phyloP scores from a whole-genome alignment of 305 asterid genomes.

The Fraxinus nigra region DNA sequence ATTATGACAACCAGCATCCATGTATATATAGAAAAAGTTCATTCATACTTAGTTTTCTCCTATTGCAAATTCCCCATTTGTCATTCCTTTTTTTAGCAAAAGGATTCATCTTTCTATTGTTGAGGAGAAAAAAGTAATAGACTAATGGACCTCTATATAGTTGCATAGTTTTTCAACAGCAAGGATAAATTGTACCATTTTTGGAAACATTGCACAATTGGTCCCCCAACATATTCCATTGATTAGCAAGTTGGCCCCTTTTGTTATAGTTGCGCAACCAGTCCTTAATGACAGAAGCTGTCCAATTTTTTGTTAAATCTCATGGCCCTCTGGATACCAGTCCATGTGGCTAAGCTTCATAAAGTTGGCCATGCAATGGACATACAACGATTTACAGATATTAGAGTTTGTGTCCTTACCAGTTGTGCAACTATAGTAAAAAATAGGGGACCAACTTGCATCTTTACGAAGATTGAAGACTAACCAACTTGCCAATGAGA shows the following conservation, averaged over 20 bases:
- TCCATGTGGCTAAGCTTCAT: background rate
- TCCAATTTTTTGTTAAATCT: background rate
- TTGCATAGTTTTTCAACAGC: background rate
- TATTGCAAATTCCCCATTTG: background rate
- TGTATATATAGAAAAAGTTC: background rate
- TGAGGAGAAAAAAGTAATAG: background rate
- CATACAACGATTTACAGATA: background rate
- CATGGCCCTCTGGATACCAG: background rate
- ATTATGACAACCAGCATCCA: background rate
- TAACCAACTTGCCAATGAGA: background rate
- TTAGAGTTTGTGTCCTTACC: background rate
- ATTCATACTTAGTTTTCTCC: background rate
- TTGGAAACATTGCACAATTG: background rate
- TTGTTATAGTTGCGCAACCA: background rate
- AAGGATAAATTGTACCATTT: background rate
- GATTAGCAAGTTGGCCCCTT: background rate
- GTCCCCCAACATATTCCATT: background rate
- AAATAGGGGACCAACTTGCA: background rate
- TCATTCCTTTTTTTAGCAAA: background rate
- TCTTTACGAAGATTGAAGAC: background rate
- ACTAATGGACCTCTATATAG: background rate
- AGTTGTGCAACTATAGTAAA: background rate
- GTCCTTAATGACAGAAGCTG: background rate
- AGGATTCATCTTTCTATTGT: background rate
- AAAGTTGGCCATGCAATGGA: background rate